Conservation (phyloP, 805 yeast species). For the Kodamaea kakaduensis region DNA sequence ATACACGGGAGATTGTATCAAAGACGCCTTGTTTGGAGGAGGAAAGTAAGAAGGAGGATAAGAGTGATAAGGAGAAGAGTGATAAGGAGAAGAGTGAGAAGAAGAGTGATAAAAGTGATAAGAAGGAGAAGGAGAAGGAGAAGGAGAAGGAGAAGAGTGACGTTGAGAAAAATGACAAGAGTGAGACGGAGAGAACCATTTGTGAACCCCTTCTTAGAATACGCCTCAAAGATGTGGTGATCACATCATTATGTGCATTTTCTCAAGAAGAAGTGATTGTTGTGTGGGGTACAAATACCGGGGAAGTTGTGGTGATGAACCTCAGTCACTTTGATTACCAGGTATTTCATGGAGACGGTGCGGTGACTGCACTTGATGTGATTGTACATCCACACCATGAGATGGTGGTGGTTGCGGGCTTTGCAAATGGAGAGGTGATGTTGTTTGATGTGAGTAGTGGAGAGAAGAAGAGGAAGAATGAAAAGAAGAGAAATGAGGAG, state of each 20-base stretch:
- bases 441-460: slow-evolving; percentile 38
- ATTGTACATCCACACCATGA: slow-evolving; percentile 35
- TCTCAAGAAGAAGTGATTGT: slow-evolving; percentile 41
- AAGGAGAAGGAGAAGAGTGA: slow-evolving; percentile 3
- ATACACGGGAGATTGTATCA: slow-evolving; percentile 15
- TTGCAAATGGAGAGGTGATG: slow-evolving; percentile 57
- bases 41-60: slow-evolving; percentile 18
- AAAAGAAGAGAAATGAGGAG: slow-evolving; percentile 1
- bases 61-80: slow-evolving; percentile 2
- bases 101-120: slow-evolving; percentile 8
- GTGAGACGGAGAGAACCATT: slow-evolving; percentile 29
- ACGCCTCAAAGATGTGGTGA: slow-evolving; percentile 32
- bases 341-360: slow-evolving; percentile 15
- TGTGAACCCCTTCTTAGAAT: slow-evolving; percentile 46
- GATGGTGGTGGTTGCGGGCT: slow-evolving; percentile 54
- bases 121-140: slow-evolving; percentile 17
- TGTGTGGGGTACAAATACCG: slow-evolving; percentile 58
- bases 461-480: slow-evolving; percentile 4
- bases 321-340: slow-evolving; percentile 43
- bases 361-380: slow-evolving; percentile 19
- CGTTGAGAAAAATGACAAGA: not conserved
- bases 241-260: slow-evolving; percentile 38
- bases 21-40: slow-evolving; percentile 13
- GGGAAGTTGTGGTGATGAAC: slow-evolving; percentile 64
- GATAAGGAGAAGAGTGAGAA: not conserved